Conservation (phyloP, 106 monocot species). For the Dendrobium chrysotoxum region DNA sequence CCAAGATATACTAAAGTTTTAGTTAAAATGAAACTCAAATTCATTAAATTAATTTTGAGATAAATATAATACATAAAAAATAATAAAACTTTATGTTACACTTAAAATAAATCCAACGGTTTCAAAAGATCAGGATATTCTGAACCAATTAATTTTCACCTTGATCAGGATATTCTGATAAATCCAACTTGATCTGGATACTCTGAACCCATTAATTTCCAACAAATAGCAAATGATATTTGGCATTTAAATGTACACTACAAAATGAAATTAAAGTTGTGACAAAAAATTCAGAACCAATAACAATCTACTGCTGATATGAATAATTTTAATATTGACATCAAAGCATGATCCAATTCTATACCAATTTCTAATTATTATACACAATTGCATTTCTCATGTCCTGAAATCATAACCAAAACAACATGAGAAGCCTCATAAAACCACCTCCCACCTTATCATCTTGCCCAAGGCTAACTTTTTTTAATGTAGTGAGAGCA, state of each 20-base stretch:
- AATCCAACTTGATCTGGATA: no score
- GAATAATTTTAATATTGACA: neutral
- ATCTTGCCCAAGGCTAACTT: neutral
- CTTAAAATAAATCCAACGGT: no score
- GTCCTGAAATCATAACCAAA: neutral
- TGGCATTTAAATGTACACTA: neutral
- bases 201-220: no score
- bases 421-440: neutral
- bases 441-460: neutral
- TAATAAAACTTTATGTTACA: no score
- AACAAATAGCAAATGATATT: neutral
- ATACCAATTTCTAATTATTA: slow-evolving; percentile 3
- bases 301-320: neutral
- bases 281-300: neutral
- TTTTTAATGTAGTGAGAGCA: neutral
- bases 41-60: no score
- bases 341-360: neutral
- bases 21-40: no score
- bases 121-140: no score
- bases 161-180: no score
- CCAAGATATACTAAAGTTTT: no score
- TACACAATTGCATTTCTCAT: neutral
- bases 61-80: no score
- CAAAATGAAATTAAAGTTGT: neutral
- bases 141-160: no score